phyloP scores from a whole-genome alignment of 495 filamentous ascomycete species.

The Talaromyces liani region DNA sequence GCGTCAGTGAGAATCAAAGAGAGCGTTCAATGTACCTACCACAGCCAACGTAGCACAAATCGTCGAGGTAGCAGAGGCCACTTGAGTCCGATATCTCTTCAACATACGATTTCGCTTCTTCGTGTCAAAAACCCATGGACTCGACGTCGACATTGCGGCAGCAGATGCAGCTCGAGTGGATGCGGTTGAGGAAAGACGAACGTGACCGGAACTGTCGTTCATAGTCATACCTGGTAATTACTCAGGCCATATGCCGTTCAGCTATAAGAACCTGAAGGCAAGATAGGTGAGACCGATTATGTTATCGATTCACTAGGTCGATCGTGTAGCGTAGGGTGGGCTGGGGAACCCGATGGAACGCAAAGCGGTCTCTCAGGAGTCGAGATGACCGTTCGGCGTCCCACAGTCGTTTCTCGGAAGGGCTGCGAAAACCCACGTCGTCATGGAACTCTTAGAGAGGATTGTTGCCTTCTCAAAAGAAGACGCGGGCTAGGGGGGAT shows the following conservation, averaged over 20 bases:
- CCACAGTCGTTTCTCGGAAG: constrained; percentile 40
- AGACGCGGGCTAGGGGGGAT: not conserved
- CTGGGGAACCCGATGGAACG: constrained; percentile 47
- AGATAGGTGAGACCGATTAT: not conserved
- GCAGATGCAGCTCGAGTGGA: constrained; percentile 18
- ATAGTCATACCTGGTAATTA: constrained; percentile 37
- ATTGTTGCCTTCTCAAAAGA: not conserved
- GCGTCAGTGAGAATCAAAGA: not conserved
- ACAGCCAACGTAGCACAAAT: constrained; percentile 38
- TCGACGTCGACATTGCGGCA: constrained; percentile 26
- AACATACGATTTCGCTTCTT: constrained; percentile 31
- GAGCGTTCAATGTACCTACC: constrained; percentile 19
- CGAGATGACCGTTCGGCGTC: constrained; percentile 45
- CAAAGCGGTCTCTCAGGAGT: constrained; percentile 43
- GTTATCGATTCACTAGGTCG: not conserved
- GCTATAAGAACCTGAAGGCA: not conserved
- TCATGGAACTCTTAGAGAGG: not conserved
- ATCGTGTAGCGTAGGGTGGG: constrained; percentile 16
- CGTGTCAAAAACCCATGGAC: constrained; percentile 34
- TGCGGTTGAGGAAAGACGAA: constrained; percentile 22
- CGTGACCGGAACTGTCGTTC: constrained; percentile 39
- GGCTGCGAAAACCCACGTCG: constrained; percentile 7
- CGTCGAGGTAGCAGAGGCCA: constrained; percentile 36
- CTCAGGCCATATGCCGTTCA: constrained; percentile 12
- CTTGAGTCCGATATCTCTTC: constrained; percentile 40